Evolutionary conservation across 2,329 filamentous ascomycete genomes (phyloP), one percentile per base, ranked within the genome.

Genomic region (Tolypocladium album): DNA sequence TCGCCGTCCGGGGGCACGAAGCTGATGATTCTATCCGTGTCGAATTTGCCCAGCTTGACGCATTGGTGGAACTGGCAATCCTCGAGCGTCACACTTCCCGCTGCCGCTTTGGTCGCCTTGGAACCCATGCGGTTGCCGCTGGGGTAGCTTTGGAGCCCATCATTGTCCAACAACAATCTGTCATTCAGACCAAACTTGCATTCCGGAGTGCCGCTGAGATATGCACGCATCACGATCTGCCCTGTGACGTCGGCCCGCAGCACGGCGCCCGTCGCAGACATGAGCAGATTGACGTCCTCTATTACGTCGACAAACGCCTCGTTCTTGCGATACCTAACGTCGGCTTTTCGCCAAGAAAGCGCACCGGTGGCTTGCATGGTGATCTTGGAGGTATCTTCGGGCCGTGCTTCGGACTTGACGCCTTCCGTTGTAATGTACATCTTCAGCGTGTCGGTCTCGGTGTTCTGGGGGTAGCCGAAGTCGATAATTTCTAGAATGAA

Each of bases 381-480:
- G 75, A 99, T 99, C 74, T 93, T 94, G 66, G 92, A 93, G 57
- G 93, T 97, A 74, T 99, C 93, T 72, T 96, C 90, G 76, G 87
- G 88, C 66, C 83, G 87, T 66, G 86, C 80, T 73, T 92, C 92
- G 39, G 92, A 95, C 76, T 97, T 97, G 76, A 99, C 93, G 61
- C 94, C 94, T 78, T 99, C 94, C 42, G 94, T 99, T 52, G 95
- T 99, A 71, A 99, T 99, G 81, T 99, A 99, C 93, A 97, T 97
- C 78, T 99, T 99, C 68, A 99, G 81, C 20, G 94, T 97, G 74
- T 99, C 94, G 59, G 93, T 96, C 77, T 99, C 94, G 64, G 94
- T 99, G 74, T 97, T 97, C 74, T 99, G 94, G 40, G 94, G 94
- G 73, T 99, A 99, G 64, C 94, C 94, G 76, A 99, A 99, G 76